Base-by-base conservation (phyloP, 2,329 filamentous ascomycete genomes). In the Colletotrichum karsti region DNA sequence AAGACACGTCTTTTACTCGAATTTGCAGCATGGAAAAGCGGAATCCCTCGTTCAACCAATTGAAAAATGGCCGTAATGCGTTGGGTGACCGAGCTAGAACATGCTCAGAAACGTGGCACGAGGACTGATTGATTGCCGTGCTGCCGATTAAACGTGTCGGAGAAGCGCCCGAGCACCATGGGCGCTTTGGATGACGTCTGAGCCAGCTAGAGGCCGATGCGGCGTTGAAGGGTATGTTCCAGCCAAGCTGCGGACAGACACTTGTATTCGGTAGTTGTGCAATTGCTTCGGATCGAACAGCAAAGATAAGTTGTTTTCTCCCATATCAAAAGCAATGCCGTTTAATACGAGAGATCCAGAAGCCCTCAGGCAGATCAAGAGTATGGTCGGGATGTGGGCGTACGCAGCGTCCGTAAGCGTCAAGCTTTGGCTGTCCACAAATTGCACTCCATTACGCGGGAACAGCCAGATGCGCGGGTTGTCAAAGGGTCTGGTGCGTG, bases 391-490 rank as follows among this genome's bases (percentile, higher is more conserved):
- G 39, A 9, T 67, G 64, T 63, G 35, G 59, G 62, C 41, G 10
- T 28, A 26, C 15, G 44, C 22, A 50, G n/a, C 12, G 51, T n/a
- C n/a, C 33, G 39, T 63, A 63, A 42, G 41, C 58, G 50, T 63
- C 59, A 63, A 67, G 35, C 60, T 54, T 67, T 63, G 42, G n/a
- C 39, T 18, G 13, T 55, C 51, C 58, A 30, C 51, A 20, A 44
- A 37, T 28, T 15, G 30, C 20, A 30, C 30, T 30, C 10, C 5
- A 39, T 15, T 39, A 7, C 33, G 41, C 30, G 61, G 30, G 30
- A 35, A 46, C 37, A 53, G 55, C 28, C 20, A 41, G 35, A 53
- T 65, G 39, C 55, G 28, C 61, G 37, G 42, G 48, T 48, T 48
- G 15, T 6, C 15, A n/a, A 30, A 28, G 24, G 41, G 15, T 26